Evolutionary conservation across 495 filamentous ascomycete genomes (phyloP), one percentile per base, ranked within the genome.

Genomic region (Annulohypoxylon maeteangense): DNA sequence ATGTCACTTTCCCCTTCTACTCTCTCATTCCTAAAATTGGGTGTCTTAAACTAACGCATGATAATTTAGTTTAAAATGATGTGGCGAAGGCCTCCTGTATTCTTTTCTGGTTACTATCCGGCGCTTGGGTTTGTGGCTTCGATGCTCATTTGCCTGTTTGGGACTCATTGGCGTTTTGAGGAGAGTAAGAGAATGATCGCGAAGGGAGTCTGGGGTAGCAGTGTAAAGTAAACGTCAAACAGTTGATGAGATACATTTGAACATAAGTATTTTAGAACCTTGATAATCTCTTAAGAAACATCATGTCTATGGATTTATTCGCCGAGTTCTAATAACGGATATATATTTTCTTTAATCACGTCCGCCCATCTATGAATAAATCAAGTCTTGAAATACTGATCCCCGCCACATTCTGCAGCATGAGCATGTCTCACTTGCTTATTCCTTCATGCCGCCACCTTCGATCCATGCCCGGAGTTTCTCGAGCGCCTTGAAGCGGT

Each of bases 381-480:
- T 1, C 22, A 7, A 29, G 25, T 12, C 47, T 50, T 7, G 27
- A 50, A 27, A 27, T 50, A 5, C 23, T 11, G 20, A 1, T 2
- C 5, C 10, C 22, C 8, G 20, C 47, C 22, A 23, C 23, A 4
- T 51, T 1, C 14, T 16, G 25, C 4, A 18, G 25, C 25, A 25
- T 53, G 25, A 18, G 25, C 25, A 25, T 53, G 25, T 29, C 25
- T 53, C 27, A 34, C 50, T 34, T 14, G 54, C 22, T 75, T 48
- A 66, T 62, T 74, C 72, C 69, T 78, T 71, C 62, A 72, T 36
- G 23, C 57, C 75, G 77, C 81, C 70, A 87, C 84, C 45, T 66
- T 88, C 84, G 69, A 99, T 81, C 95, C 95, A 99, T 7, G 81
- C 83, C 74, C 91, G 92, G 71, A 99, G 81, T 79, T 97, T 96